A percentile compares a stretch with the other conserved stretches of the same genome.
Evolutionary conservation across 2,329 filamentous ascomycete genomes (phyloP).

Genomic region (Pseudogymnoascus destructans): DNA sequence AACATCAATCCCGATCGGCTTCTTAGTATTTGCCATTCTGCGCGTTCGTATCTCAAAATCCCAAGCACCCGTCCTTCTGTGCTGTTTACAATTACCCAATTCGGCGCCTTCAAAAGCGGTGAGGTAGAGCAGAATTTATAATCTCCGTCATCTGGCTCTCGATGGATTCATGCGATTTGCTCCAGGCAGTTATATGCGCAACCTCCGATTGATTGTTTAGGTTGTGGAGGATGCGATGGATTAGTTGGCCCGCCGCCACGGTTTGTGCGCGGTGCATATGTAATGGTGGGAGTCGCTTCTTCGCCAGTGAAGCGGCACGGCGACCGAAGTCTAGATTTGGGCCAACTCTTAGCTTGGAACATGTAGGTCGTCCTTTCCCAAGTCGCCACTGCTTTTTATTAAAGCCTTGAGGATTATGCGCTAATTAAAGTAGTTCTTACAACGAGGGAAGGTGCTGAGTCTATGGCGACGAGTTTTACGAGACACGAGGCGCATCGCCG

Average conservation of each 20-base stretch:
- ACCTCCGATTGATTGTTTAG: neutral
- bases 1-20: conserved; percentile 28
- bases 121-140: neutral
- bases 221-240: conserved; percentile 2
- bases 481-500: conserved; percentile 38
- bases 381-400: neutral
- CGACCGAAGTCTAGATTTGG: conserved; percentile 27
- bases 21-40: neutral
- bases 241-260: neutral
- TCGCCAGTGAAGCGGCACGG: neutral
- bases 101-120: neutral
- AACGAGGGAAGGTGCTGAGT: conserved; percentile 39
- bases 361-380: conserved; percentile 32
- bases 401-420: neutral
- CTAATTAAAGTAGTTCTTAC: conserved; percentile 38
- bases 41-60: neutral
- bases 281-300: neutral
- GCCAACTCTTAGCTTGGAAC: conserved; percentile 41
- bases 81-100: neutral
- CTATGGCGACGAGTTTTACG: conserved; percentile 47
- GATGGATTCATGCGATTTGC: neutral
- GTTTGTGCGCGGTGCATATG: neutral
- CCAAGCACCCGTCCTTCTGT: neutral
- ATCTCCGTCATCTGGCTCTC: neutral
- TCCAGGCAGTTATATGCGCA: neutral